These are phyloP conservation scores for Claviceps maximensis DNA, from an alignment of 2,329 filamentous ascomycete species.

Conservation along the genomic window DNA sequence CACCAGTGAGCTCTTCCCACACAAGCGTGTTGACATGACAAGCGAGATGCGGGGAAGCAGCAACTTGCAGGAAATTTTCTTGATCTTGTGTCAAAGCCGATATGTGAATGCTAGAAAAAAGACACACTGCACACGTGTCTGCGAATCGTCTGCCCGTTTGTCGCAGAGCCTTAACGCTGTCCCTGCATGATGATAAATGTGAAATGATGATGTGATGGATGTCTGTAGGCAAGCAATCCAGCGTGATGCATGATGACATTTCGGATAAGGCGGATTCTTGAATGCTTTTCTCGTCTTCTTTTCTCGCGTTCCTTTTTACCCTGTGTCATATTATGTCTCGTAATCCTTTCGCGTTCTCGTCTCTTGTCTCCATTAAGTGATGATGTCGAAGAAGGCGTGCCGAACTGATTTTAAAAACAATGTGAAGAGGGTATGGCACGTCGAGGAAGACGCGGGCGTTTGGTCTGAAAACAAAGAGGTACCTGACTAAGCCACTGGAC, in stretches of 20 bases:
- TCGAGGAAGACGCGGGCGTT: too few species aligned
- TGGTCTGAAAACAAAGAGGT: too few species aligned
- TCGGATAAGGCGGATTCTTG: neutral
- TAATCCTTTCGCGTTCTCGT: too few species aligned
- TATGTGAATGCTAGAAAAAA: neutral
- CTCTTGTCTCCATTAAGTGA: too few species aligned
- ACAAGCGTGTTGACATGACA: neutral
- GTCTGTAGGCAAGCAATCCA: neutral
- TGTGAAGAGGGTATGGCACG: too few species aligned
- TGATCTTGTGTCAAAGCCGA: neutral
- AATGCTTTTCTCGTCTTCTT: too few species aligned
- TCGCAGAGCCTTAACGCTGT: neutral
- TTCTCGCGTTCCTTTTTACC: too few species aligned
- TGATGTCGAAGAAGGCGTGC: too few species aligned
- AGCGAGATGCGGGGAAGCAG: neutral
- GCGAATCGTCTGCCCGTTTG: neutral
- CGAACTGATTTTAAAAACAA: too few species aligned
- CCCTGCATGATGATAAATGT: neutral
- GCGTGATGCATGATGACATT: too few species aligned
- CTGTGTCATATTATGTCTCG: too few species aligned
- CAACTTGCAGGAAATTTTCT: neutral
- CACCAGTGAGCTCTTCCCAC: neutral
- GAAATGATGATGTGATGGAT: neutral
- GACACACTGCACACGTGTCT: neutral
- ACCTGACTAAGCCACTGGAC: too few species aligned